A percentile compares a stretch with the other conserved stretches of the same genome.
These are phyloP conservation scores for Alternaria sp. DNA, from an alignment of 2,329 filamentous ascomycete species.

Conservation along the genomic window DNA sequence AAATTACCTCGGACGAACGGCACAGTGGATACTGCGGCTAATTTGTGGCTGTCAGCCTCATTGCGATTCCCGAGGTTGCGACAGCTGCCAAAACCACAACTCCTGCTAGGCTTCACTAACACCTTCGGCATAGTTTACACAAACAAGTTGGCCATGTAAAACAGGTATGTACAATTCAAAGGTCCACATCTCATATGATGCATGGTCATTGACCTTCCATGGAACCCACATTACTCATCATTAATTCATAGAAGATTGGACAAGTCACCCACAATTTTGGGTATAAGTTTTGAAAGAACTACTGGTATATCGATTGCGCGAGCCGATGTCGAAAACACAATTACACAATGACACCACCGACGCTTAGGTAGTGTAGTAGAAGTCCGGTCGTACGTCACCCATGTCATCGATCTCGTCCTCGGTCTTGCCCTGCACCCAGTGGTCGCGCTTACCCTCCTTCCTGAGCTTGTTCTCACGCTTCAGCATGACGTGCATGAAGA, in stretches of 20 bases:
- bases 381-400: conserved; percentile 75
- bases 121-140: neutral
- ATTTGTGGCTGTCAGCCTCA: neutral
- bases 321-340: neutral
- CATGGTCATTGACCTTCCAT: neutral
- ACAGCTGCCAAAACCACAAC: neutral
- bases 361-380: conserved; percentile 69
- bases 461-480: conserved; percentile 74
- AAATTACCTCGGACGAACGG: neutral
- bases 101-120: neutral
- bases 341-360: neutral
- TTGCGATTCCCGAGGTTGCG: neutral
- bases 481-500: conserved; percentile 70
- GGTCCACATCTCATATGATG: neutral
- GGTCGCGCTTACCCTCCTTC: conserved; percentile 69
- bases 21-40: neutral
- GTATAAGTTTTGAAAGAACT: neutral
- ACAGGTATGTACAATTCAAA: neutral
- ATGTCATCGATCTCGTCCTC: conserved; percentile 69
- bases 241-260: neutral
- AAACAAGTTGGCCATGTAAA: neutral
- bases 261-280: neutral
- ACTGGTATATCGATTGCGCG: neutral
- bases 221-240: neutral
- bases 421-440: conserved; percentile 71